Evolutionary conservation across 148 eudicot genomes (phyloP).

Genomic region (Camellia lanceoleosa): DNA sequence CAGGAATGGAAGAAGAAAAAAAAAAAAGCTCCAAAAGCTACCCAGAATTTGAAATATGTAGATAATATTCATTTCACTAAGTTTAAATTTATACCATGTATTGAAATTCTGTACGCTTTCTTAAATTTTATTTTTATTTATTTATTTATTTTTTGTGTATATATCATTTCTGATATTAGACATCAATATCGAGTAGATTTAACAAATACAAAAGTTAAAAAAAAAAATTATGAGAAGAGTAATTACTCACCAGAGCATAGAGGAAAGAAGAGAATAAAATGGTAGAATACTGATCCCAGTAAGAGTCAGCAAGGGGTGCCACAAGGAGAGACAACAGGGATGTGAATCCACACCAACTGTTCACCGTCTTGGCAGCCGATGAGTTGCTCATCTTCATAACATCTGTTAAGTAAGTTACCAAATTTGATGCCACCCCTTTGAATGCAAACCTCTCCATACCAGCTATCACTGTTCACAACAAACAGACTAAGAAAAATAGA

Average conservation of each 20-base stretch:
- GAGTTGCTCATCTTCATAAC: constrained; percentile 77
- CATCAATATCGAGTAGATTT: too few relatives aligned
- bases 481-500: neutral
- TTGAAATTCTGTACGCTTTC: too few relatives aligned
- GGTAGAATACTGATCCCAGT: constrained; percentile 68
- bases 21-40: too few relatives aligned
- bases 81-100: too few relatives aligned
- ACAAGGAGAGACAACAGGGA: constrained; percentile 79
- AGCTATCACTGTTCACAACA: constrained; percentile 46
- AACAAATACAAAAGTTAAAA: neutral
- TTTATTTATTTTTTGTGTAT: too few relatives aligned
- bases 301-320: constrained; percentile 72
- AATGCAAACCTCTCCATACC: constrained; percentile 96
- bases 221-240: neutral
- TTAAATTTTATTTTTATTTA: too few relatives aligned
- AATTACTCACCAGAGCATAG: constrained; percentile 55
- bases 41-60: too few relatives aligned
- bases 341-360: constrained; percentile 84
- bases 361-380: constrained; percentile 77
- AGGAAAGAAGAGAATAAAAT: constrained; percentile 57
- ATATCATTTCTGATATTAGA: too few relatives aligned
- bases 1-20: too few relatives aligned
- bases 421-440: constrained; percentile 98
- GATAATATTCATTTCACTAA: too few relatives aligned
- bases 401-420: constrained; percentile 79